Evolutionary conservation across 805 yeast species (phyloP), one percentile per base, ranked within the genome.

Genomic region (Torulaspora quercuum): DNA sequence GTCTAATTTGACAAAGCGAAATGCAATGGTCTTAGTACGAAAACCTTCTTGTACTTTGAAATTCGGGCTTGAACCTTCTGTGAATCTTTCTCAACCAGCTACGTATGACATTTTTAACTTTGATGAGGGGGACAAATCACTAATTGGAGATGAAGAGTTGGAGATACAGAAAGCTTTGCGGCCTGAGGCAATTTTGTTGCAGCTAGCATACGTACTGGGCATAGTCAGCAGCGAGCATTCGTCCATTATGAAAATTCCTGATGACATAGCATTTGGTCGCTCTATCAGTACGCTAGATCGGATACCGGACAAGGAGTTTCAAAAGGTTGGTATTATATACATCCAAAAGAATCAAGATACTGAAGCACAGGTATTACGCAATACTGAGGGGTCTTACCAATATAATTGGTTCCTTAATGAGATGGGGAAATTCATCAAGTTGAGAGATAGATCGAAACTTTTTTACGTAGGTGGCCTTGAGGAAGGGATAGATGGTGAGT

Each of bases 401-500:
- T 87, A 82, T 55, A 75, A 80, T 19, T 54, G 63, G 18, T 84
- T 87, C 45, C 50, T 86, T 25, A 59, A 66, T 4, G 62, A 68
- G 1, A 57, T 87, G 41, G 95, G 95, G 0, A 53, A 61, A 6
- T 57, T 82, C 38, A 71, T 82, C n/a, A 59, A 69, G 35, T 65
- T 87, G 33, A 73, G 73, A 41, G 73, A 68, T 5, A 75, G 78
- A 49, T 64, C 66, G 21, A 66, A 70, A 25, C 64, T 70, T n/a
- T 33, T 39, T 17, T 75, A 77, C 39, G 77, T 78, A 12, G 96
- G 95, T 7, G 95, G 95, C 0, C 67, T 87, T 19, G 95, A 86
- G 49, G 77, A 78, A 1, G 80, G 71, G 32, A 70, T 70, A 42
- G 81, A 81, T 46, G 96, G 96, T 6, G 77, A 81, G 41, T 80